phyloP scores from a whole-genome alignment of 2,329 filamentous ascomycete species.

The Claviceps citrina region DNA sequence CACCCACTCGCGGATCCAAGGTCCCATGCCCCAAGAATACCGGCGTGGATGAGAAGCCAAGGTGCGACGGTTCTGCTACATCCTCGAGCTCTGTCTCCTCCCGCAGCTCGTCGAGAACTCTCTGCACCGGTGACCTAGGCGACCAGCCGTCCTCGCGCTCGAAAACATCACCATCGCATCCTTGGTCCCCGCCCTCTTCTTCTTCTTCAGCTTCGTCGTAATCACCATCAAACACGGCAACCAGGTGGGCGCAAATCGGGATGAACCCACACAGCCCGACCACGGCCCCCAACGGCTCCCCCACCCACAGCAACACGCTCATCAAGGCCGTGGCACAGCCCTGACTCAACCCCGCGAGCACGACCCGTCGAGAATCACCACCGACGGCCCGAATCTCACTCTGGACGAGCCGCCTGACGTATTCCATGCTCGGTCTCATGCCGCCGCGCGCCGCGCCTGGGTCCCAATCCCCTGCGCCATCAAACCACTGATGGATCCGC shows the following conservation, averaged over 20 bases:
- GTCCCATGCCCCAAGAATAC: constrained; percentile 31
- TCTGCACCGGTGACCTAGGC: constrained; percentile 7
- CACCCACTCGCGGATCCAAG: constrained; percentile 26
- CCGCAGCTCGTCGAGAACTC: constrained; percentile 13
- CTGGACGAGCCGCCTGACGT: constrained; percentile 23
- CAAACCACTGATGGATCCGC: constrained; percentile 21
- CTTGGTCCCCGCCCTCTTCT: constrained; percentile 9
- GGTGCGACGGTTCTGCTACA: background rate
- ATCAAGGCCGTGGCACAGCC: constrained; percentile 33
- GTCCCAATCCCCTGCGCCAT: constrained; percentile 22
- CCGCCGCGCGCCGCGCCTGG: constrained; percentile 14
- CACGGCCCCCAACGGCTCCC: constrained; percentile 20
- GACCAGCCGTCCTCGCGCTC: constrained; percentile 7
- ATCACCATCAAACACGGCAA: constrained; percentile 8
- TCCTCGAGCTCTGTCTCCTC: constrained; percentile 14
- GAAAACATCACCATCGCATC: too few species aligned
- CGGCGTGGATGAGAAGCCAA: constrained; percentile 17
- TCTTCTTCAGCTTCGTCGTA: background rate
- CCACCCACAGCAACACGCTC: constrained; percentile 28
- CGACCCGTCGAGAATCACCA: constrained; percentile 22
- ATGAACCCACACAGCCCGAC: constrained; percentile 32
- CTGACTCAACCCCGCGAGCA: constrained; percentile 38
- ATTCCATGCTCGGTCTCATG: constrained; percentile 26
- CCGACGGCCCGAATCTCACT: constrained; percentile 20
- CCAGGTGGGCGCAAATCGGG: constrained; percentile 23